Conservation (phyloP, 768 basidiomycete genomes). For the Tephrocybe sp. region DNA sequence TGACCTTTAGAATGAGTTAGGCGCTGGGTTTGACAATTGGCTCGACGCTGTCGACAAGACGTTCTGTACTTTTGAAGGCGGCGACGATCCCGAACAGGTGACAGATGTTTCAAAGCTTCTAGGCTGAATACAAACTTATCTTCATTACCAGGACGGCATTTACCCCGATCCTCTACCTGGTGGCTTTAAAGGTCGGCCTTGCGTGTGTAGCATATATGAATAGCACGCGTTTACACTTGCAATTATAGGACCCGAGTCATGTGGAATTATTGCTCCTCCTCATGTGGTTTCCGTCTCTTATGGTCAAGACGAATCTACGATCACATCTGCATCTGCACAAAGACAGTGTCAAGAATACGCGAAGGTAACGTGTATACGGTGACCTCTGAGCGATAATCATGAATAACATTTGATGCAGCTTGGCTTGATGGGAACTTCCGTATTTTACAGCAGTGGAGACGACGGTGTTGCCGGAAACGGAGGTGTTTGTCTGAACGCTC, state of each 20-base stretch:
- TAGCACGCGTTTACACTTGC: too few relatives aligned
- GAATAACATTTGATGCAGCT: constrained; percentile 29
- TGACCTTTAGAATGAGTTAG: too few relatives aligned
- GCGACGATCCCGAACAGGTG: constrained; percentile 38
- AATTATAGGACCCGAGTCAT: constrained; percentile 36
- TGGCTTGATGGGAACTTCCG: constrained; percentile 58
- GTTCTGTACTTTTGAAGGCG: constrained; percentile 48
- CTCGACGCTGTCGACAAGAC: constrained; percentile 46
- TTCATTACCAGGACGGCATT: constrained; percentile 27
- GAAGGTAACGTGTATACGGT: constrained; percentile 28
- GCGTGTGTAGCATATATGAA: neutral
- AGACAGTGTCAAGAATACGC: constrained; percentile 52
- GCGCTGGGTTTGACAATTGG: constrained; percentile 49
- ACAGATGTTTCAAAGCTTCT: neutral
- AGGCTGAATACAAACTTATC: too few relatives aligned
- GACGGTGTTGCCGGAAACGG: constrained; percentile 17
- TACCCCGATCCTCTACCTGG: neutral
- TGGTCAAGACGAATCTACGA: constrained; percentile 41
- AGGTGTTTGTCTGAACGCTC: constrained; percentile 39
- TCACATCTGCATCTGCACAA: constrained; percentile 37
- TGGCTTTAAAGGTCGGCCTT: neutral
- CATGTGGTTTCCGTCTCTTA: constrained; percentile 45
- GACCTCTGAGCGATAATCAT: neutral
- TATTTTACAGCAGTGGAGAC: constrained; percentile 63
- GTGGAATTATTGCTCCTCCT: constrained; percentile 41